Conservation (phyloP, 768 basidiomycete genomes). For the Collybia sordida region DNA sequence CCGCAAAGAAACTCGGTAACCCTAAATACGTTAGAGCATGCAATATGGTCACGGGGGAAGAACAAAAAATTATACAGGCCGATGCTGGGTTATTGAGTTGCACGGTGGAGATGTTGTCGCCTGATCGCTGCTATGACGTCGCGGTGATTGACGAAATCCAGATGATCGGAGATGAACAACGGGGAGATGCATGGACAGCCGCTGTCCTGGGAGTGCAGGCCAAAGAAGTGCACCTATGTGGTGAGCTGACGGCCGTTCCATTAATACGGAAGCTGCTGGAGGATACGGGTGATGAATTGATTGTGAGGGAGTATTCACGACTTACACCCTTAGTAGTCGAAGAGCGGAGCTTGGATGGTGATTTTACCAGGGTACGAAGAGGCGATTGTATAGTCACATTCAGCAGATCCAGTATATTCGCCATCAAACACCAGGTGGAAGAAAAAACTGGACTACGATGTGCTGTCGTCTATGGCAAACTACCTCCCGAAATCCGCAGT, state of each 20-base stretch:
- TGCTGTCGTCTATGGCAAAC: conserved; percentile 89
- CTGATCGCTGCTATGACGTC: conserved; percentile 54
- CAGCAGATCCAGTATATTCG: conserved; percentile 72
- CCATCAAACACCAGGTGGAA: conserved; percentile 73
- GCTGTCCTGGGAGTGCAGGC: conserved; percentile 79
- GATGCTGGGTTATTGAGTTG: conserved; percentile 66
- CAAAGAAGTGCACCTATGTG: conserved; percentile 89
- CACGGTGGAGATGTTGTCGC: conserved; percentile 90
- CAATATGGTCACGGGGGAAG: conserved; percentile 92
- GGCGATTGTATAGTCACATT: conserved; percentile 96
- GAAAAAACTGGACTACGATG: conserved; percentile 70
- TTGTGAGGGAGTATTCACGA: conserved; percentile 82
- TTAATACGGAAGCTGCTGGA: conserved; percentile 69
- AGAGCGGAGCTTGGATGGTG: conserved; percentile 56
- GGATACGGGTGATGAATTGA: conserved; percentile 79
- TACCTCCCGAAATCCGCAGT: conserved; percentile 89
- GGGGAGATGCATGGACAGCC: conserved; percentile 81
- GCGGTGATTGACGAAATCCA: conserved; percentile 98
- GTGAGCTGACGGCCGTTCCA: conserved; percentile 89
- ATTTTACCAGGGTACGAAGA: conserved; percentile 59
- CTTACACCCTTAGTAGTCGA: conserved; percentile 82
- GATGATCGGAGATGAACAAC: conserved; percentile 78
- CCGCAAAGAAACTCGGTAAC: conserved; percentile 37
- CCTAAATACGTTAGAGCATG: conserved; percentile 59
- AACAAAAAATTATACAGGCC: conserved; percentile 66